Percentiles rank a stretch among this genome's conserved stretches.
phyloP scores from a whole-genome alignment of 192 early-diverging fungal species.

The Backusella luteola region DNA sequence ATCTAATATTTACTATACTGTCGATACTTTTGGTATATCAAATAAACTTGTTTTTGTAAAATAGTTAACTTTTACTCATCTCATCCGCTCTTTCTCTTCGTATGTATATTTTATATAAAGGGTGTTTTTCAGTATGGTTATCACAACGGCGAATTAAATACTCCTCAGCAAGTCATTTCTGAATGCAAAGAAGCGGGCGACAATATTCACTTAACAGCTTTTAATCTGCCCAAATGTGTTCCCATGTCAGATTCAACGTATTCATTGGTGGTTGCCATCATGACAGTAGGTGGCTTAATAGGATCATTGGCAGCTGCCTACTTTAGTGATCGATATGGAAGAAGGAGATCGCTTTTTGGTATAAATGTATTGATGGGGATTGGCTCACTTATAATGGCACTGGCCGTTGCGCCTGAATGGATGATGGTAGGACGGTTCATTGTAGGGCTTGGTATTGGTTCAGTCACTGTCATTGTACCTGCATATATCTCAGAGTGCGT shows the following conservation, averaged over 20 bases:
- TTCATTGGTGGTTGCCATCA: conserved; percentile 57
- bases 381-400: conserved; percentile 62
- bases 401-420: conserved; percentile 47
- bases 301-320: conserved; percentile 70
- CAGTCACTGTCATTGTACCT: conserved; percentile 74
- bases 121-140: conserved; percentile 60
- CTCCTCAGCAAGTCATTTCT: conserved; percentile 52
- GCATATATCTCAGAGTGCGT: conserved; percentile 79
- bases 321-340: conserved; percentile 66
- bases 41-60: background rate
- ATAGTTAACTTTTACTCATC: background rate
- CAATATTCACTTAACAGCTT: background rate
- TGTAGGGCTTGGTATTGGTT: conserved; percentile 75
- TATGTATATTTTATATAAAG: conserved; percentile 1
- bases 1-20: conserved; percentile 3
- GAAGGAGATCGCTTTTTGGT: conserved; percentile 61
- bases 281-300: conserved; percentile 70
- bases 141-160: conserved; percentile 61
- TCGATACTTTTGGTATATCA: conserved; percentile 8
- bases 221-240: conserved; percentile 61
- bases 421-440: conserved; percentile 69
- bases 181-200: conserved; percentile 25
- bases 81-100: background rate
- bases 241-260: conserved; percentile 63
- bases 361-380: conserved; percentile 65